Base-by-base conservation (phyloP, 495 filamentous ascomycete species). In the Trichoderma asperelloides region DNA sequence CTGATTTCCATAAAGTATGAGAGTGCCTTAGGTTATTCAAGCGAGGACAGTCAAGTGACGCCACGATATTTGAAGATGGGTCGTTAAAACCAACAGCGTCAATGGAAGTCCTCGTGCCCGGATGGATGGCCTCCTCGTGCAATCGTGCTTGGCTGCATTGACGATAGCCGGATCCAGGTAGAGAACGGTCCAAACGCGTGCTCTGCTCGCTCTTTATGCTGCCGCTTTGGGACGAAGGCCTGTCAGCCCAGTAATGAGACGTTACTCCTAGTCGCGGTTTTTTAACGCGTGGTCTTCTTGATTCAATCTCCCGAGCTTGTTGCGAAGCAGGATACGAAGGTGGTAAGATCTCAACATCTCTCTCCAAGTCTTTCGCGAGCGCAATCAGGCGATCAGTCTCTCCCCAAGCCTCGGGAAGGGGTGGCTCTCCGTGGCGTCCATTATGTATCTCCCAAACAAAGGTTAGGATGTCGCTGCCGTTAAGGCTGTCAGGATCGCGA, bases 331-430 rank as follows among this genome's bases (percentile, higher is more conserved):
- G 6, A 11, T 16, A 25, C 23, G 13, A 30, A 55, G 49, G 49
- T 2, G 21, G 49, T n/a, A 25, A 23, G 13, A 60, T 27, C 4
- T 18, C 55, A 18, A 30, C 55, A 9, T 60, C 55, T 30, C 55
- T 30, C 55, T 60, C 55, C 55, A 60, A 30, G 55, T 60, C 55
- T 18, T 30, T 60, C 25, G 55, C 55, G 55, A 60, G 62, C 13
- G 33, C 62, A n/a, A 64, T 64, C 30, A 64, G 40, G 7, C 62
- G 62, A 41, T 64, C 62, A 15, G 62, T 64, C 25, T 64, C 62
- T 23, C 15, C 33, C 62, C 62, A 64, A 2, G 62, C 33, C 8
- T 21, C 16, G 15, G 62, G 30, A 64, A 16, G 0, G 21, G 55
- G 9, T 30, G 25, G 13, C 13, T 2, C 16, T 12, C 8, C 62